Evolutionary conservation across 1,139 yeast species (phyloP).

Genomic region (Sugiyamaella sp.): DNA sequence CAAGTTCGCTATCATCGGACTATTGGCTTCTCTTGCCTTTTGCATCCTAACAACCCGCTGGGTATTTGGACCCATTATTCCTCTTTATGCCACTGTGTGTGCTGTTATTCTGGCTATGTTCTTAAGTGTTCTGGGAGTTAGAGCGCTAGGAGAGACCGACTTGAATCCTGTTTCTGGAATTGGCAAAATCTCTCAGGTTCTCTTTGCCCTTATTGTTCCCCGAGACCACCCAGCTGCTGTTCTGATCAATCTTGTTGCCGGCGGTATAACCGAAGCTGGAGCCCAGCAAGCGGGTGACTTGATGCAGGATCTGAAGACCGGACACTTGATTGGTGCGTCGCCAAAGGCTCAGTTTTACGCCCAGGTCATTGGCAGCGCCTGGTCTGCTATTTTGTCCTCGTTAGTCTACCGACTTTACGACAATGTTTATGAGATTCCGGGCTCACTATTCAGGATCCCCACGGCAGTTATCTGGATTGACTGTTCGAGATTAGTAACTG

Average conservation of each 20-base stretch:
- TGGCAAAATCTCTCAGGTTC: conserved; percentile 87
- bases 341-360: conserved; percentile 92
- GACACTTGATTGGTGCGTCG: conserved; percentile 88
- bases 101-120: conserved; percentile 78
- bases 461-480: conserved; percentile 97
- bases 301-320: conserved; percentile 96
- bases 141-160: conserved; percentile 96
- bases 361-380: conserved; percentile 82
- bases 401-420: conserved; percentile 83
- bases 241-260: conserved; percentile 84
- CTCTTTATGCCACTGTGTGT: conserved; percentile 65
- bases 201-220: conserved; percentile 85
- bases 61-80: conserved; percentile 72
- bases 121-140: conserved; percentile 81
- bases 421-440: conserved; percentile 81
- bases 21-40: conserved; percentile 62
- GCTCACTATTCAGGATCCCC: conserved; percentile 78
- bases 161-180: conserved; percentile 96
- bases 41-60: conserved; percentile 66
- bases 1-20: conserved; percentile 59
- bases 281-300: conserved; percentile 99
- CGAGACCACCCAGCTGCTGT: conserved; percentile 76
- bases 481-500: conserved; percentile 90
- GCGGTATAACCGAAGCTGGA: conserved; percentile 98
- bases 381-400: conserved; percentile 79